These are phyloP conservation scores for Pythium phragmiticola DNA, from an alignment of 352 stramenopile species.

Conservation along the genomic window DNA sequence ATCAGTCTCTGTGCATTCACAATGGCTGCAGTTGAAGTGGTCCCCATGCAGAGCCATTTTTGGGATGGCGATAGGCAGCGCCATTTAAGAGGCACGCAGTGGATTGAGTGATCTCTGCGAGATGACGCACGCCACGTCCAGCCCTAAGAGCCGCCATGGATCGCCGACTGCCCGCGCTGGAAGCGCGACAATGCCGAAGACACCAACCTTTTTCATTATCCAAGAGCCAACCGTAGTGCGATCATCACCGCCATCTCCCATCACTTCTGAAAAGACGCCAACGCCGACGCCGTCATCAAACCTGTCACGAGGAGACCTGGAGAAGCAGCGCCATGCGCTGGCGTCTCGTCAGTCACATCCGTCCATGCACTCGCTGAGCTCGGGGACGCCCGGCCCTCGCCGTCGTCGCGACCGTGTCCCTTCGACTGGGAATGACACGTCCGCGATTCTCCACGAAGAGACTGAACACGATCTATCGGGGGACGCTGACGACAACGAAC, in stretches of 20 bases:
- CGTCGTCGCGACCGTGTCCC: constrained; percentile 3
- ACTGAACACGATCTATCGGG: constrained; percentile 24
- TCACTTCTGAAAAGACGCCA: background rate
- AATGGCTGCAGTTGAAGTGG: too few species aligned
- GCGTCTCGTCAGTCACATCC: constrained; percentile 21
- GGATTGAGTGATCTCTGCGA: background rate
- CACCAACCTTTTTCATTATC: constrained; percentile 67
- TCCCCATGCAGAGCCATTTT: too few species aligned
- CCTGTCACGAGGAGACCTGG: constrained; percentile 12
- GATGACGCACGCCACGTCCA: constrained; percentile 3
- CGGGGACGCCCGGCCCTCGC: constrained; percentile 16
- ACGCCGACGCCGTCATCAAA: background rate
- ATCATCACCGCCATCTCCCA: constrained; percentile 5
- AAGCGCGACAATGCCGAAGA: constrained; percentile 8
- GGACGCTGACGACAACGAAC: constrained; percentile 13
- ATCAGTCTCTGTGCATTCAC: too few species aligned
- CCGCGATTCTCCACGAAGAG: constrained; percentile 20
- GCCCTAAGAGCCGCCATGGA: constrained; percentile 19
- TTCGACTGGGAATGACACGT: background rate
- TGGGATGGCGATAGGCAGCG: too few species aligned
- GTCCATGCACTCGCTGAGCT: constrained; percentile 22
- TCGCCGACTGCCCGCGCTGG: constrained; percentile 1
- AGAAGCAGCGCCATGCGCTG: constrained; percentile 22
- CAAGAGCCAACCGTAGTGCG: constrained; percentile 39
- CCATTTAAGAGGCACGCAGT: background rate